Conservation (phyloP, 441 rosid genomes). For the Pelargonium cotyledonis region DNA sequence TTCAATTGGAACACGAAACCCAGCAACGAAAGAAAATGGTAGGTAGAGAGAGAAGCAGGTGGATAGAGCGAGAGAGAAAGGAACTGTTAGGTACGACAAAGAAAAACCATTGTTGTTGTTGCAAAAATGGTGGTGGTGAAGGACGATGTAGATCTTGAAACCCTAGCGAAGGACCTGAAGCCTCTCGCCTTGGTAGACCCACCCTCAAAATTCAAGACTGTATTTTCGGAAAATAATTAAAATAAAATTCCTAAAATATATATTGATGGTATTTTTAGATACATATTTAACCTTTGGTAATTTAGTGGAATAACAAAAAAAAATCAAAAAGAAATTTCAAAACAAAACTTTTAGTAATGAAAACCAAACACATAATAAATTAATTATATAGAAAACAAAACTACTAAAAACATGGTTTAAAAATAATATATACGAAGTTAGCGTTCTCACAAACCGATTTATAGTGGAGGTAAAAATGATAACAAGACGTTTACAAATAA, state of each 20-base stretch:
- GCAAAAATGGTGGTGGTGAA: background rate
- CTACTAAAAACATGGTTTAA: too few relatives aligned
- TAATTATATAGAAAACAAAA: too few relatives aligned
- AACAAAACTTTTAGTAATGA: too few relatives aligned
- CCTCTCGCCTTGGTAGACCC: slow-evolving; percentile 4
- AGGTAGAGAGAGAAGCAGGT: background rate
- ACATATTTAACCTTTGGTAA: too few relatives aligned
- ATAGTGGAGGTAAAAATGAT: too few relatives aligned
- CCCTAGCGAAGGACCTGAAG: slow-evolving; percentile 13
- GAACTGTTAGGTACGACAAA: background rate
- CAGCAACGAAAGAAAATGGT: background rate
- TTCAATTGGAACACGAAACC: background rate
- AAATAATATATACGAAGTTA: too few relatives aligned
- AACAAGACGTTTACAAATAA: too few relatives aligned
- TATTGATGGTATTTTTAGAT: too few relatives aligned
- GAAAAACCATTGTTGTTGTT: background rate
- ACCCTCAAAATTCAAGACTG: background rate
- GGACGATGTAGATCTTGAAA: slow-evolving; percentile 5
- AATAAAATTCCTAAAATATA: background rate
- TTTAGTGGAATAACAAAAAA: too few relatives aligned
- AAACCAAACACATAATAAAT: too few relatives aligned
- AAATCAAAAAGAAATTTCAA: too few relatives aligned
- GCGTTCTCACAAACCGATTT: too few relatives aligned
- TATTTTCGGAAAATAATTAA: slow-evolving; percentile 5
- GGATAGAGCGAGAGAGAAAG: background rate